These are phyloP conservation scores for Atalantia buxifolia DNA, from an alignment of 345 rosid genomes.

Conservation along the genomic window DNA sequence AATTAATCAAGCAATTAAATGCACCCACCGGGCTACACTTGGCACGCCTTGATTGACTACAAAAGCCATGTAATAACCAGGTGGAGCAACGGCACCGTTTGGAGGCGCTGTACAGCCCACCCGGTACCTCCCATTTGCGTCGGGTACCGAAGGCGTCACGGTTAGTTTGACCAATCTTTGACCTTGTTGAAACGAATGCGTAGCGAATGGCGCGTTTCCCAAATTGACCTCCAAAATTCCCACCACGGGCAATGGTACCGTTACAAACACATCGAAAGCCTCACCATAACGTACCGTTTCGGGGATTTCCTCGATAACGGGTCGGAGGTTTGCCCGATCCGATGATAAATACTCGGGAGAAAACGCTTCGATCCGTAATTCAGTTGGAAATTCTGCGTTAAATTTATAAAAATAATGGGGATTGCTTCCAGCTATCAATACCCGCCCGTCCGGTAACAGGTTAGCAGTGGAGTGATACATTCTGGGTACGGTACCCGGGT, in stretches of 20 bases:
- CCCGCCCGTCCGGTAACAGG: constrained; percentile 77
- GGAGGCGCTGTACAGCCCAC: constrained; percentile 76
- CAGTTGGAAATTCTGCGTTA: constrained; percentile 60
- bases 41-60: constrained; percentile 89
- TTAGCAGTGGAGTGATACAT: constrained; percentile 95
- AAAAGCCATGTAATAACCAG: constrained; percentile 87
- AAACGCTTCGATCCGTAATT: constrained; percentile 80
- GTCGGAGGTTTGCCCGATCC: constrained; percentile 77
- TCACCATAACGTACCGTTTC: constrained; percentile 52
- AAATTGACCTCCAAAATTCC: constrained; percentile 58
- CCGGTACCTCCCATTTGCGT: constrained; percentile 40
- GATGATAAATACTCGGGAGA: constrained; percentile 77
- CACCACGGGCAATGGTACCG: constrained; percentile 71
- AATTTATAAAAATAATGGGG: constrained; percentile 76
- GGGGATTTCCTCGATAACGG: constrained; percentile 49
- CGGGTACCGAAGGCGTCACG: constrained; percentile 53
- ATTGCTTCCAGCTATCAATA: constrained; percentile 81
- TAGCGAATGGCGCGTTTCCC: constrained; percentile 74
- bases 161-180: constrained; percentile 72
- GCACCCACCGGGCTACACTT: constrained; percentile 85
- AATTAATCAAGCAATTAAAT: constrained; percentile 35
- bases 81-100: constrained; percentile 72
- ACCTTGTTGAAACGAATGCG: constrained; percentile 87
- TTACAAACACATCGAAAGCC: constrained; percentile 38
- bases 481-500: constrained; percentile 75